phyloP scores from a whole-genome alignment of 306 rosid genomes.

The Lablab purpureus region DNA sequence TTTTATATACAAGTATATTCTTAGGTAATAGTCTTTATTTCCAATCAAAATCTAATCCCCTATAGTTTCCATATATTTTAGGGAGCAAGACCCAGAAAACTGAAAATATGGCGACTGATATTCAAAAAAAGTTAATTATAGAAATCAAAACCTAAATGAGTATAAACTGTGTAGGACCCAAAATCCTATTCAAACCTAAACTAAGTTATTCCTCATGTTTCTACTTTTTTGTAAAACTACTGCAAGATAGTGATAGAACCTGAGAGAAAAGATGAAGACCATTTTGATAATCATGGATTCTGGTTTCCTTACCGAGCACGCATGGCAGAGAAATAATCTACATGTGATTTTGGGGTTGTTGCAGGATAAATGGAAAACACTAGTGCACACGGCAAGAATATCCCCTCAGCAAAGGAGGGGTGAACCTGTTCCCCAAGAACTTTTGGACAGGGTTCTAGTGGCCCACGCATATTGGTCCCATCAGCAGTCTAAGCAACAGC shows the following conservation, averaged over 20 bases:
- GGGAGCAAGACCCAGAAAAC: not conserved
- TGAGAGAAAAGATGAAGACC: conserved; percentile 20
- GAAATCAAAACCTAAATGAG: not conserved
- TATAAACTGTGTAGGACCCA: not conserved
- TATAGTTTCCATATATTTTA: not conserved
- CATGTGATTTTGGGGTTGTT: conserved; percentile 45
- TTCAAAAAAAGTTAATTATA: not conserved
- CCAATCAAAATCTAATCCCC: not conserved
- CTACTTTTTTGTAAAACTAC: not conserved
- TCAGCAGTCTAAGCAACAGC: conserved; percentile 66
- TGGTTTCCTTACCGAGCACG: conserved; percentile 20
- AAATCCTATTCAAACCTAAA: not conserved
- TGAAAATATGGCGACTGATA: not conserved
- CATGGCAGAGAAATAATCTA: conserved; percentile 8
- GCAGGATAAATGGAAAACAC: conserved; percentile 91
- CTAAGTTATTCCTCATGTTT: not conserved
- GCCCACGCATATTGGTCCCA: conserved; percentile 86
- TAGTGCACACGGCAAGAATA: conserved; percentile 85
- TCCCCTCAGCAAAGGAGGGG: conserved; percentile 87
- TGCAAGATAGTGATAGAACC: not conserved
- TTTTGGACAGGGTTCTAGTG: conserved; percentile 74
- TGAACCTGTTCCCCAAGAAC: conserved; percentile 87
- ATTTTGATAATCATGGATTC: not conserved
- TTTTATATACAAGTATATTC: not conserved
- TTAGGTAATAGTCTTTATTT: not conserved